Evolutionary conservation across 768 basidiomycete species (phyloP), one percentile per base, ranked within the genome.

Genomic region (Mycena capillaripes): DNA sequence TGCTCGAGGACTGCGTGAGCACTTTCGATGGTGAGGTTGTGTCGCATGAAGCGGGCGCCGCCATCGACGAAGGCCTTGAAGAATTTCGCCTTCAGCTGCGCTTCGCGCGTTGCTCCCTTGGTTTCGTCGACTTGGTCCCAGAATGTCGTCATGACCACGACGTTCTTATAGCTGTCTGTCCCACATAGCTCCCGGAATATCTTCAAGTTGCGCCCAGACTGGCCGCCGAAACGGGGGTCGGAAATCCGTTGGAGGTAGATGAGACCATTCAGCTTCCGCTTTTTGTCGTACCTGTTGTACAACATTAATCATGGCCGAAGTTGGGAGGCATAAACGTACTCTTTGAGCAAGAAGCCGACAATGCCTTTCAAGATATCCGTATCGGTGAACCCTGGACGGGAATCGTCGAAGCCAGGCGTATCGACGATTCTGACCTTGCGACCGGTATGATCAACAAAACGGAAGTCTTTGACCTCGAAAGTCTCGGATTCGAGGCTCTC

Each of bases 111-210:
- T 19, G 14, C 17, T 4, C 44, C 60, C 10, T 30, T 4, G 12
- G n/a, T n/a, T 21, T 29, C 19, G 17, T n/a, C 19, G 29, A 48
- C 42, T 34, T 42, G 0, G 44, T 48, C 44, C 60, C 60, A 61
- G 29, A 61, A 44, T 32, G 60, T 46, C 29, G 60, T 61, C 44
- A 61, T 5, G 10, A 61, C n/a, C 2, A 61, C 60, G 42, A 61
- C 44, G 42, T 61, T 61, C 30, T 23, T 61, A 19, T 19, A 34
- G 17, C 4, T 29, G 16, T 32, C 30, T 11, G 25, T 6, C 17
- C 87, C 87, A 73, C 86, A 87, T 17, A 87, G 82, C 40, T 84
- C 79, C 52, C 82, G 81, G 75, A 87, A 88, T 78, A 87, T 84
- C 25, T 78, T 78, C 46, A 87, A 82, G 77, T 87, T 88, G 72